These are phyloP conservation scores for Amylocarpus encephaloides DNA, from an alignment of 2,329 filamentous ascomycete species.

Conservation along the genomic window DNA sequence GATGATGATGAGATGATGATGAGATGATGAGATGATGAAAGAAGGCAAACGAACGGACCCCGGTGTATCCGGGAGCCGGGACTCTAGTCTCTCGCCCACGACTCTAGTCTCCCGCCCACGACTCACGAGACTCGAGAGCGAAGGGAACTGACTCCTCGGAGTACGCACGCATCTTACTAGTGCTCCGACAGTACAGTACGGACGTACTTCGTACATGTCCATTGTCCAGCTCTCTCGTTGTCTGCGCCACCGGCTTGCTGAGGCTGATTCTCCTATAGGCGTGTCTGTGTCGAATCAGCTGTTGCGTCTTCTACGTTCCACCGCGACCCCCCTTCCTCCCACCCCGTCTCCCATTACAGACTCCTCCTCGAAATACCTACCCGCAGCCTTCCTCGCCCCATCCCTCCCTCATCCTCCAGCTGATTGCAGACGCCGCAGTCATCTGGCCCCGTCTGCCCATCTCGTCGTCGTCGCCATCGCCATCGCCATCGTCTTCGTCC, in stretches of 20 bases:
- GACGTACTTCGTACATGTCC: neutral
- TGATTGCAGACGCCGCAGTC: neutral
- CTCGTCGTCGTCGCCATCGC: neutral
- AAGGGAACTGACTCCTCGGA: too few relatives aligned
- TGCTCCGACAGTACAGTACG: neutral
- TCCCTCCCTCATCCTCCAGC: neutral
- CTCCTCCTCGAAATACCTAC: neutral
- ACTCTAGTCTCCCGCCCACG: neutral
- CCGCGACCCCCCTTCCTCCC: neutral
- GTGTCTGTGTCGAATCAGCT: conserved; percentile 3
- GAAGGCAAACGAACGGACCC: too few relatives aligned
- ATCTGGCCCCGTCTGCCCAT: neutral
- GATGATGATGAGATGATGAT: neutral
- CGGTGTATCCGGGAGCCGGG: too few relatives aligned
- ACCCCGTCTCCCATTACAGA: neutral
- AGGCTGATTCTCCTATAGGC: conserved; percentile 19
- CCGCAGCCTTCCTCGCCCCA: neutral
- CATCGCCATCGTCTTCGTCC: conserved; percentile 1
- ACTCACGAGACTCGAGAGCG: neutral
- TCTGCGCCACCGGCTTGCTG: conserved; percentile 16
- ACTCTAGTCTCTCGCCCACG: neutral
- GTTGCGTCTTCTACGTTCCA: conserved; percentile 2
- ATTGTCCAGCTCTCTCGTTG: neutral
- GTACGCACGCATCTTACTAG: neutral
- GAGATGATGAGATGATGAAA: neutral